A percentile compares a stretch with the other conserved stretches of the same genome.
Conservation (phyloP, 208 protist genomes). For the Acanthamoeba healyi region DNA sequence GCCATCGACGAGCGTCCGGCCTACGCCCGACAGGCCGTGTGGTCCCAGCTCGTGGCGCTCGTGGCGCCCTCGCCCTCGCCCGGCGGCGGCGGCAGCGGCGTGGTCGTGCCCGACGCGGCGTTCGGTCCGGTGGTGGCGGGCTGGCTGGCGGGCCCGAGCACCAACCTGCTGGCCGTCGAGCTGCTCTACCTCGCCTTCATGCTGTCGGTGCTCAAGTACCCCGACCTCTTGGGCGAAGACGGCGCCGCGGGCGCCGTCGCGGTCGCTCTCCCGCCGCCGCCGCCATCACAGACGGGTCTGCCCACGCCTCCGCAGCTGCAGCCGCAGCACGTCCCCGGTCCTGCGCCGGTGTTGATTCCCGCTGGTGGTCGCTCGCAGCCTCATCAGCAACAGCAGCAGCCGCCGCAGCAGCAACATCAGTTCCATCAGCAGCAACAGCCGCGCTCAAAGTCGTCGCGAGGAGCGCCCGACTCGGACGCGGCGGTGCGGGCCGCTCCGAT, state of each 20-base stretch:
- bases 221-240: conserved; percentile 13
- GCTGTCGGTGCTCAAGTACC: conserved; percentile 49
- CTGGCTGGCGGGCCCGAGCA: not conserved
- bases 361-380: not conserved
- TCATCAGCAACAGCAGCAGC: not conserved
- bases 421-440: not conserved
- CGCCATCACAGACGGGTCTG: not conserved
- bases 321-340: not conserved
- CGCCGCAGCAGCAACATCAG: not conserved
- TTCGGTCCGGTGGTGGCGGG: conserved; percentile 23
- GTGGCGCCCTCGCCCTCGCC: no score
- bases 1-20: conserved; percentile 4
- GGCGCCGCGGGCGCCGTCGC: not conserved
- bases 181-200: conserved; percentile 52
- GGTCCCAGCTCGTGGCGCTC: conserved; percentile 12
- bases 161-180: conserved; percentile 38
- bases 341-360: not conserved
- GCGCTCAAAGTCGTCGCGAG: no score
- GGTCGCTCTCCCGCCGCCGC: not conserved
- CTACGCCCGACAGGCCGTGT: conserved; percentile 8
- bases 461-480: not conserved
- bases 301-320: not conserved
- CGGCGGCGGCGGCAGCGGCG: not conserved
- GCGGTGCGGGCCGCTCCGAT: no score
- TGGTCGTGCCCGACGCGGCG: not conserved